Conservation (phyloP, 2,329 filamentous ascomycete species). For the Chaetomiaceae sp. region DNA sequence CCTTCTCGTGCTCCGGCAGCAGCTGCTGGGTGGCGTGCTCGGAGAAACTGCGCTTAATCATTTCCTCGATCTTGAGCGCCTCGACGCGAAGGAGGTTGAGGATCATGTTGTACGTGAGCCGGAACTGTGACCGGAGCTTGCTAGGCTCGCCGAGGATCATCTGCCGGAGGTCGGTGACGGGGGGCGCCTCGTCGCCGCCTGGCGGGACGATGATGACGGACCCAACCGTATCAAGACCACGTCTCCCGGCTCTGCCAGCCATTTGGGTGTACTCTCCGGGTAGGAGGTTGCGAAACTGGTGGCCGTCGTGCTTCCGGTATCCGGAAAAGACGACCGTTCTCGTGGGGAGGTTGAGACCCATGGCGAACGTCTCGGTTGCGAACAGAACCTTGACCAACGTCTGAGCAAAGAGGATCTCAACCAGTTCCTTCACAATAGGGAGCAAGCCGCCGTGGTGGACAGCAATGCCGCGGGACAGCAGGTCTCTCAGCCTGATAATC, state of each 20-base stretch:
- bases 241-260: conserved; percentile 88
- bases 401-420: conserved; percentile 92
- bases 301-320: conserved; percentile 92
- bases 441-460: conserved; percentile 93
- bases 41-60: conserved; percentile 99
- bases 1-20: conserved; percentile 90
- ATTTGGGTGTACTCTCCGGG: conserved; percentile 98
- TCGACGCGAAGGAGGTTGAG: conserved; percentile 91
- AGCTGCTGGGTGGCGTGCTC: conserved; percentile 95
- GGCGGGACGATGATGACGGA: conserved; percentile 90
- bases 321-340: conserved; percentile 96
- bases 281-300: conserved; percentile 81
- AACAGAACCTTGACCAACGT: conserved; percentile 95
- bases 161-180: conserved; percentile 71
- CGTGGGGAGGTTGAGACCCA: conserved; percentile 94
- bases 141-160: conserved; percentile 97
- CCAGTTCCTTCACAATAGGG: conserved; percentile 95
- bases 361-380: conserved; percentile 96
- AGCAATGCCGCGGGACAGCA: conserved; percentile 82
- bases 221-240: conserved; percentile 87
- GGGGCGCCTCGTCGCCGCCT: conserved; percentile 79
- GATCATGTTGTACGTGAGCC: conserved; percentile 99
- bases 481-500: conserved; percentile 78
- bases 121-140: conserved; percentile 91
- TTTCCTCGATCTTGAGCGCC: conserved; percentile 96